These are phyloP conservation scores for Xylariaceae sp. DNA, from an alignment of 2,329 filamentous ascomycete genomes.

Conservation along the genomic window DNA sequence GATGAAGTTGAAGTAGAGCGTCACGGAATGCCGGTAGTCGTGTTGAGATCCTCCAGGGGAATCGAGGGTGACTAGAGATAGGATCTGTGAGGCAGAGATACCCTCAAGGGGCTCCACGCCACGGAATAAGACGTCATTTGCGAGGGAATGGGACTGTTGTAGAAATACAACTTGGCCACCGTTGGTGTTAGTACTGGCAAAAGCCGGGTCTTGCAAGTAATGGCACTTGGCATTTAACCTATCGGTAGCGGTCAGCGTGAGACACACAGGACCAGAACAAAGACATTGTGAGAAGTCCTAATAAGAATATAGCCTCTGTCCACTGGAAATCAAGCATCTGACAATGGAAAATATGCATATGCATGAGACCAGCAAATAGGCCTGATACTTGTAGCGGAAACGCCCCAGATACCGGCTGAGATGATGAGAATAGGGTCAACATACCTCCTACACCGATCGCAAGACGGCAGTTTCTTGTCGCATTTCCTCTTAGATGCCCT, in stretches of 20 bases:
- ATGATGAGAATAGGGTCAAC: background rate
- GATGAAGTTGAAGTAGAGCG: conserved; percentile 38
- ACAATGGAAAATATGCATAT: background rate
- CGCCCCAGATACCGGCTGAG: background rate
- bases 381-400: background rate
- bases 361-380: background rate
- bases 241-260: conserved; percentile 16
- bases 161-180: conserved; percentile 29
- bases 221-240: conserved; percentile 34
- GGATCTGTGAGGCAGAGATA: conserved; percentile 36
- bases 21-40: conserved; percentile 36
- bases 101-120: conserved; percentile 31
- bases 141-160: conserved; percentile 27
- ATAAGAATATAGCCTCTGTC: background rate
- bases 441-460: conserved; percentile 33
- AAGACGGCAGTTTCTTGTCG: conserved; percentile 32
- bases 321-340: background rate
- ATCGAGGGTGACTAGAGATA: conserved; percentile 35
- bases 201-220: conserved; percentile 29
- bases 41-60: conserved; percentile 25
- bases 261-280: background rate
- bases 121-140: conserved; percentile 28
- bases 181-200: conserved; percentile 23
- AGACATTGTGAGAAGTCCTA: background rate
- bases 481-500: conserved; percentile 33